phyloP scores from a whole-genome alignment of 2,329 filamentous ascomycete species.

The Fusarium torulosum region DNA sequence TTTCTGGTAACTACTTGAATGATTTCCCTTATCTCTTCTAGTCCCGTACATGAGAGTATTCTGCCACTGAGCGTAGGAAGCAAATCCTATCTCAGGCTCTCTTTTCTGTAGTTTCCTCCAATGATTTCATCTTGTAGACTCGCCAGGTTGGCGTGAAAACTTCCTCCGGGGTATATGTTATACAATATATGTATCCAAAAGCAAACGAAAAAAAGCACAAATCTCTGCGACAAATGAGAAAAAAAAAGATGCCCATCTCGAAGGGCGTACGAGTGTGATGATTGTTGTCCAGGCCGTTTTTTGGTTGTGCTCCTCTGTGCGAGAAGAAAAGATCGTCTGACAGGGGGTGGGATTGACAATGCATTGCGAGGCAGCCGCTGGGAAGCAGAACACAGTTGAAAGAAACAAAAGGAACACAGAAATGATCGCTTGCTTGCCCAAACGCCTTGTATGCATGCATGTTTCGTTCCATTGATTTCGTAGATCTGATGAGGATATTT shows the following conservation, averaged over 20 bases:
- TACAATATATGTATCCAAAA: conserved; percentile 46
- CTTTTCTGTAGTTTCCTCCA: conserved; percentile 22
- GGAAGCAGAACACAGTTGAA: conserved; percentile 30
- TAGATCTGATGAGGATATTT: conserved; percentile 33
- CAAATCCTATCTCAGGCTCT: background rate
- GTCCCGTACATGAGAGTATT: conserved; percentile 3
- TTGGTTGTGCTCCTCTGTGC: conserved; percentile 10
- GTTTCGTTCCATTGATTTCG: conserved; percentile 33
- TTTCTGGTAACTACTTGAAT: conserved; percentile 34
- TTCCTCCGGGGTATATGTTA: conserved; percentile 49
- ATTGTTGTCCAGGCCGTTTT: conserved; percentile 30
- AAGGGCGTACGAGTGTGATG: conserved; percentile 10
- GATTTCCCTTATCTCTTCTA: conserved; percentile 7
- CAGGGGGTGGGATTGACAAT: conserved; percentile 29
- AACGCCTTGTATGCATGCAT: conserved; percentile 46
- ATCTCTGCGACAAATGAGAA: conserved; percentile 43
- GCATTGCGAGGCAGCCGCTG: conserved; percentile 25
- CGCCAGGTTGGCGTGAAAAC: conserved; percentile 38
- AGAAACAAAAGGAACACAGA: conserved; percentile 31
- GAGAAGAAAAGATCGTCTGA: conserved; percentile 19
- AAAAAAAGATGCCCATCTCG: conserved; percentile 15
- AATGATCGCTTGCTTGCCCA: conserved; percentile 45
- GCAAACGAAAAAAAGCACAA: conserved; percentile 29
- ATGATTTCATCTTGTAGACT: conserved; percentile 35
- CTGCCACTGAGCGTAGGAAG: background rate